A percentile compares a stretch with the other conserved stretches of the same genome.
Conservation (phyloP, 345 rosid species). For the Dimocarpus longan region DNA sequence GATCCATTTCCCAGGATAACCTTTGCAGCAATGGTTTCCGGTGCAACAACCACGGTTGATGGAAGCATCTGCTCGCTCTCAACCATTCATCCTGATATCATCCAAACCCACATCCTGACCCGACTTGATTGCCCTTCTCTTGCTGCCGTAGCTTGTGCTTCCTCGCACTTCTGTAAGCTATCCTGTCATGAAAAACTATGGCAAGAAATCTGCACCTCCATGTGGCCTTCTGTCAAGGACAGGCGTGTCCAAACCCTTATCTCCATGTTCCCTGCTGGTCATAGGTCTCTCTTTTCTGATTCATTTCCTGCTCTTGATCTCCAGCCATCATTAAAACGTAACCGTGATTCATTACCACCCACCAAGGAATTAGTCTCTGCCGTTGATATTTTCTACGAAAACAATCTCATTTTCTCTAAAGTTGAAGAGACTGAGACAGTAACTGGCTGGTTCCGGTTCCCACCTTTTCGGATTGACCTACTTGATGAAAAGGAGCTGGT, state of each 20-base stretch:
- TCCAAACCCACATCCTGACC: conserved; percentile 55
- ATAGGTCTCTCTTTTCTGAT: conserved; percentile 69
- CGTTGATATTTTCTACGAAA: conserved; percentile 63
- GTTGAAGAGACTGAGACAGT: conserved; percentile 46
- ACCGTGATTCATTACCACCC: conserved; percentile 7
- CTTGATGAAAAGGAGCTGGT: conserved; percentile 53
- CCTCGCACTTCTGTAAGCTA: conserved; percentile 50
- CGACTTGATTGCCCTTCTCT: conserved; percentile 74
- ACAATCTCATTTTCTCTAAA: conserved; percentile 44
- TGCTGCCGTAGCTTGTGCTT: conserved; percentile 49
- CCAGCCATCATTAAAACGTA: conserved; percentile 10
- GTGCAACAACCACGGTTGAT: neutral
- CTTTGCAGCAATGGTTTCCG: neutral
- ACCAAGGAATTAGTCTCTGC: conserved; percentile 57
- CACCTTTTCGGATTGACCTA: conserved; percentile 69
- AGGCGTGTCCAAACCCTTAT: conserved; percentile 40
- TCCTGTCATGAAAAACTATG: conserved; percentile 53
- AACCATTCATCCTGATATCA: conserved; percentile 53
- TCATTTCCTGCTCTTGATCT: conserved; percentile 44
- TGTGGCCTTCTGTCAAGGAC: conserved; percentile 65
- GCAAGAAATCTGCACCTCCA: conserved; percentile 44
- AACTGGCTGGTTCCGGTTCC: conserved; percentile 50
- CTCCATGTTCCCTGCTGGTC: conserved; percentile 52
- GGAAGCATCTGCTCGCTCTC: conserved; percentile 28
- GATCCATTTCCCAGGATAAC: neutral